Conservation (phyloP, 2,329 filamentous ascomycete genomes). For the Trichoderma arundinaceum region DNA sequence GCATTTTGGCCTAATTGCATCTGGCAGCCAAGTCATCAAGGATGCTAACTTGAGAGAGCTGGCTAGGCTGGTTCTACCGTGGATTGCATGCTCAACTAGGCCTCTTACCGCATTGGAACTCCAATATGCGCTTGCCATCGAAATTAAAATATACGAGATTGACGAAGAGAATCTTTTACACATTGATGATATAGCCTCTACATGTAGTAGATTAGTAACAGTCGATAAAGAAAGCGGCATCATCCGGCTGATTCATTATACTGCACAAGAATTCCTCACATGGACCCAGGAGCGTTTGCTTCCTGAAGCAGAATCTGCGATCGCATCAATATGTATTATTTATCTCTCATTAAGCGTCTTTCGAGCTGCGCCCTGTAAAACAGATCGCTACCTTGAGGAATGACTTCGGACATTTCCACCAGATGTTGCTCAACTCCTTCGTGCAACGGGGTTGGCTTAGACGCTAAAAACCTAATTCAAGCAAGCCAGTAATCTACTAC, state of each 20-base stretch:
- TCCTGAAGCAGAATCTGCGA: background rate
- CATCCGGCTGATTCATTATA: background rate
- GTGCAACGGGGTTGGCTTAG: no score
- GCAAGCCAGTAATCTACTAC: no score
- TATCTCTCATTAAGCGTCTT: background rate
- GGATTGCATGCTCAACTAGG: background rate
- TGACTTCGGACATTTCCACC: no score
- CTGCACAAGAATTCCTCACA: background rate
- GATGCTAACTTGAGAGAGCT: background rate
- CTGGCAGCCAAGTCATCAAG: background rate
- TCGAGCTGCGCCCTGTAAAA: accelerated
- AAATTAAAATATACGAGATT: background rate
- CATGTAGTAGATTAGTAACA: background rate
- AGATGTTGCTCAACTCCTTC: no score
- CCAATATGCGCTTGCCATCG: background rate
- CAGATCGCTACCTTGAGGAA: no score
- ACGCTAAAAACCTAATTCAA: no score
- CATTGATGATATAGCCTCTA: background rate
- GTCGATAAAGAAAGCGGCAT: background rate
- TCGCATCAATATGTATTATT: accelerated
- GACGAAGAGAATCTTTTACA: background rate
- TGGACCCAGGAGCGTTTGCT: no score
- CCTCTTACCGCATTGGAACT: background rate
- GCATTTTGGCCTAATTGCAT: no score
- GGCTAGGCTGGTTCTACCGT: no score